A percentile compares a stretch with the other conserved stretches of the same genome.
These are phyloP conservation scores for Mycena amicta DNA, from an alignment of 768 basidiomycete species.

Conservation along the genomic window DNA sequence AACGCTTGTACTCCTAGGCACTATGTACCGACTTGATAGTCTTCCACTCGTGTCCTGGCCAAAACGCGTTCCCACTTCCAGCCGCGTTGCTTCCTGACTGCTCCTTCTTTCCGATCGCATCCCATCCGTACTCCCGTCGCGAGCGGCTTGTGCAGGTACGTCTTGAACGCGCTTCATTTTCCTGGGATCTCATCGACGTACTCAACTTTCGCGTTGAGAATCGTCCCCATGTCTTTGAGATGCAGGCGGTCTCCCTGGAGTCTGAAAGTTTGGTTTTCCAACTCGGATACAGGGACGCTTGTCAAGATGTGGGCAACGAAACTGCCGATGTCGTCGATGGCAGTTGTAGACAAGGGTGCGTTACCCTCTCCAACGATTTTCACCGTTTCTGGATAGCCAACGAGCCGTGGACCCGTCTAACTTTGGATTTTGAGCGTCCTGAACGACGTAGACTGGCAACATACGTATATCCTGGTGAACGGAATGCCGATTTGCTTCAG, in stretches of 20 bases:
- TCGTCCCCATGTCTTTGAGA: background rate
- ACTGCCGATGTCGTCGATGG: background rate
- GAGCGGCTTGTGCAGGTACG: background rate
- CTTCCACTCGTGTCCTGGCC: background rate
- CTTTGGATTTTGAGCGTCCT: no score
- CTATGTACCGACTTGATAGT: background rate
- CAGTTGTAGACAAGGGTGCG: background rate
- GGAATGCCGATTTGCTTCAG: constrained; percentile 34
- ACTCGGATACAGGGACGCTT: background rate
- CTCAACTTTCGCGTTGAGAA: background rate
- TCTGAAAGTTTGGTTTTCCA: background rate
- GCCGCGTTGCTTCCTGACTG: background rate
- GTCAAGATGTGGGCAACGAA: background rate
- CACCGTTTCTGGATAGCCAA: background rate
- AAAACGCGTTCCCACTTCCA: background rate
- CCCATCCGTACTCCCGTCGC: background rate
- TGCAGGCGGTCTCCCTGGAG: background rate
- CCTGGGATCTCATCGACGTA: background rate
- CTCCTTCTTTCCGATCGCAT: background rate
- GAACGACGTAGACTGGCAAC: constrained; percentile 5
- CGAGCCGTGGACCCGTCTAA: background rate
- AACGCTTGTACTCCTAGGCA: no score
- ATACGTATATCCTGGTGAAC: constrained; percentile 33
- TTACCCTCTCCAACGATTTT: background rate
- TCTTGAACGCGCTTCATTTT: background rate